Evolutionary conservation across 2,329 filamentous ascomycete species (phyloP), one percentile per base, ranked within the genome.

Genomic region (Fusarium citri): DNA sequence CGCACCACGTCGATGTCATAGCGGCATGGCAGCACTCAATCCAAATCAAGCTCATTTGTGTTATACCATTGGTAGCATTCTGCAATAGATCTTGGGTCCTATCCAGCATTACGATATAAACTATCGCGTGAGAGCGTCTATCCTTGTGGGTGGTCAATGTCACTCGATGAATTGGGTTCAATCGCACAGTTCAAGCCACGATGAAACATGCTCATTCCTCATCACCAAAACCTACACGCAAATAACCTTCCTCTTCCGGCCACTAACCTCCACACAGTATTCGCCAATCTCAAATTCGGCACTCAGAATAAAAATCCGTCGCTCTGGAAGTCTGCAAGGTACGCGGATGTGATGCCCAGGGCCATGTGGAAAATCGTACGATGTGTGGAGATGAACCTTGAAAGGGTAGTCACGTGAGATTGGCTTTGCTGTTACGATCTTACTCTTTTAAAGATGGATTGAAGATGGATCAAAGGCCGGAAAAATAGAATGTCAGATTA

Each of bases 291-390:
- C 26, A 1, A 31, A 46, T n/a, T 26, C 62, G 54, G 62, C 30
- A 64, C 66, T 54, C 45, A 20, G 30, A 63, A 54, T 8, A 48
- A 28, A 20, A 22, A 20, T 20, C 49, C 23, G 23, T 51, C n/a
- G 34, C 12, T 50, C 16, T 25, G 22, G 34, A 41, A 26, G 14
- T 22, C 49, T 51, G 34, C 49, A 51, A 51, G 49, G 49, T 41
- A 51, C 23, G n/a, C 3, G 23, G 23, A 51, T 28, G 34, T 15
- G 40, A 51, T 51, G 18, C 18, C 49, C n/a, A 51, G 34, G 45
- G 45, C 25, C 47, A 69, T 71, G 68, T 68, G 50, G 55, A 41
- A 67, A 66, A 70, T 72, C 69, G 69, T 72, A 72, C 63, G 69
- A 72, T 72, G 63, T 68, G 69, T 72, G 69, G 69, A 49, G 69